phyloP scores from a whole-genome alignment of 345 rosid genomes.

The Citrus mangshanensis region DNA sequence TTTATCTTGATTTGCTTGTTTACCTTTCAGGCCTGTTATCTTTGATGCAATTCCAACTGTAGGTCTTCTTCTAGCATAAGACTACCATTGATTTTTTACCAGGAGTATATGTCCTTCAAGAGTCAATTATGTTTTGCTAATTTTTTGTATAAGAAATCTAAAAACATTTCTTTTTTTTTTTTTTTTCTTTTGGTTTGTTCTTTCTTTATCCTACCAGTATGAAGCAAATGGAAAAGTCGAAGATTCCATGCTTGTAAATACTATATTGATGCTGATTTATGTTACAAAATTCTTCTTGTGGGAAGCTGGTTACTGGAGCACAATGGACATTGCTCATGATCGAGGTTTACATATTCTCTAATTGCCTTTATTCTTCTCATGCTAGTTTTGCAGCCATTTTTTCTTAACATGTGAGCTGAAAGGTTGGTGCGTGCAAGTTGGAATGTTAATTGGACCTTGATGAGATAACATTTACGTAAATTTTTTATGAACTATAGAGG shows the following conservation, averaged over 20 bases:
- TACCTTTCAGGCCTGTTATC: neutral
- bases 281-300: slow-evolving; percentile 97
- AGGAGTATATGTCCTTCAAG: slow-evolving; percentile 1
- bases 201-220: slow-evolving; percentile 49
- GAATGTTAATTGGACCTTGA: neutral
- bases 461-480: neutral
- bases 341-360: slow-evolving; percentile 59
- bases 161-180: neutral
- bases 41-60: neutral
- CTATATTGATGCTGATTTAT: slow-evolving; percentile 80
- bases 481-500: neutral
- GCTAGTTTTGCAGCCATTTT: slow-evolving; percentile 1
- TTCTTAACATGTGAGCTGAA: neutral
- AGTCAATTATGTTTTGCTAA: neutral
- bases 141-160: slow-evolving; percentile 4
- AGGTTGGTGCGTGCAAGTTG: neutral
- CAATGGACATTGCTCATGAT: slow-evolving; percentile 99
- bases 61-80: neutral
- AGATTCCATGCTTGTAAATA: slow-evolving; percentile 95
- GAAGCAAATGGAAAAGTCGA: slow-evolving; percentile 76
- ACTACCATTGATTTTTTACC: neutral
- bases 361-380: neutral
- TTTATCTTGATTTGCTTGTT: neutral
- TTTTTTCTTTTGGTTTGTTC: slow-evolving; percentile 5
- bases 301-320: slow-evolving; percentile 99